Evolutionary conservation across 345 rosid genomes (phyloP), one percentile per base, ranked within the genome.

Genomic region (Gossypium sturtianum): DNA sequence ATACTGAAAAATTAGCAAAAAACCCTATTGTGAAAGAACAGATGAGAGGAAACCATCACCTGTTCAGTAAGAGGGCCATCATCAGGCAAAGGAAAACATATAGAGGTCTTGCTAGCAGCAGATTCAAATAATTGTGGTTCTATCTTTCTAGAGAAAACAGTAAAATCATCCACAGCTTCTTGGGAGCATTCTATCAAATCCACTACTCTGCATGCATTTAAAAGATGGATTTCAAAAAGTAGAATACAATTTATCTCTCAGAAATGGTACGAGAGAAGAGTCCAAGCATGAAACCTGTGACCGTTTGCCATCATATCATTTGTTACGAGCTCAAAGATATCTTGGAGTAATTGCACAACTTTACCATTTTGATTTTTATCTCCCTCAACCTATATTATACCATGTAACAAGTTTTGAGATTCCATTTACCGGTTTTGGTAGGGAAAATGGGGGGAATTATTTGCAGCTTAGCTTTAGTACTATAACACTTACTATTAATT

Each of bases 291-390:
- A 53, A 71, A 94, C 98, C 98, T 85, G 78, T 83, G 83, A 78
- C 89, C 85, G 78, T 86, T 79, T 75, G 73, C 83, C 98, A 94
- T 94, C 85, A 94, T 87, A 76, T 92, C 98, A 72, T 81, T 84
- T 70, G 95, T 89, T 65, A 92, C 88, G 20, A 94, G 83, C 83
- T 94, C 97, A 86, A 92, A 92, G 67, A 94, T 88, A 82, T 94
- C 98, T 66, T 94, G 98, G 71, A 94, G 97, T 84, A 87, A 86
- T 80, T 83, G 88, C 75, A 91, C 93, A 75, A 92, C 91, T 72
- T 88, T 84, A 66, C 64, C 76, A 66, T 72, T 84, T 49, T 86
- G 86, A 60, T 80, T 74, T 82, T 85, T 85, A 70, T 85, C 81
- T 81, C 94, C 92, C 82, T 88, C 90, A 74, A 83, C 84, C 93